These are phyloP conservation scores for Cryphonectria nitschkei DNA, from an alignment of 2,329 filamentous ascomycete species.

Conservation along the genomic window DNA sequence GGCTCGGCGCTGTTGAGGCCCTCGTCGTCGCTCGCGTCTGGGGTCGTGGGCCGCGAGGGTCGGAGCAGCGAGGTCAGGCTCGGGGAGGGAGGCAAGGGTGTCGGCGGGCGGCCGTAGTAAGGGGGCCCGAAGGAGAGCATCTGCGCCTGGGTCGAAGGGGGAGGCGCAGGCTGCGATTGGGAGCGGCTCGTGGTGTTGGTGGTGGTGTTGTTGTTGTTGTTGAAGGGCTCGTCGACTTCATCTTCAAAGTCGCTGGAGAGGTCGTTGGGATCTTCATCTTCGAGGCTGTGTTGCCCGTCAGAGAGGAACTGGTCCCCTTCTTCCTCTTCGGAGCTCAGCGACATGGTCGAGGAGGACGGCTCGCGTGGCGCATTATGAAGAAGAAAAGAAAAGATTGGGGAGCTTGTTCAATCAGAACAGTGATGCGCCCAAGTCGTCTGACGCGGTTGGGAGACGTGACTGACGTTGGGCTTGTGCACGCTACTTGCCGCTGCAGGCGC, in stretches of 20 bases:
- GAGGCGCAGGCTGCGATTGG: constrained; percentile 38
- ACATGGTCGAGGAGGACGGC: constrained; percentile 31
- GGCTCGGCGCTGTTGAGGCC: constrained; percentile 47
- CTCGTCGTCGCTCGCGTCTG: constrained; percentile 89
- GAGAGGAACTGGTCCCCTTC: constrained; percentile 31
- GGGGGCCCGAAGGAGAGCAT: constrained; percentile 71
- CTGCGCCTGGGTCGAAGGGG: constrained; percentile 51
- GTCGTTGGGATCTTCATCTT: constrained; percentile 29
- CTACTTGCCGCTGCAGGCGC: neutral
- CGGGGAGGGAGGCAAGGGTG: constrained; percentile 88
- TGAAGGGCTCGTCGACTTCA: constrained; percentile 38
- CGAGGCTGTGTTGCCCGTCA: constrained; percentile 24
- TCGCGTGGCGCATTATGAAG: constrained; percentile 2
- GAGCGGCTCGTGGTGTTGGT: neutral
- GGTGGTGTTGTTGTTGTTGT: constrained; percentile 33
- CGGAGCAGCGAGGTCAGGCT: constrained; percentile 90
- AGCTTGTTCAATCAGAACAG: neutral
- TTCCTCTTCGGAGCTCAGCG: constrained; percentile 36
- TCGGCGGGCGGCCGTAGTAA: constrained; percentile 97
- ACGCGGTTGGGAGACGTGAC: constrained; percentile 7
- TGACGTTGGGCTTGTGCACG: constrained; percentile 6
- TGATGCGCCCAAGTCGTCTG: neutral
- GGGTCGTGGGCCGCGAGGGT: constrained; percentile 88
- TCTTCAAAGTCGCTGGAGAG: constrained; percentile 38
- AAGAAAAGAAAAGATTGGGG: neutral